Evolutionary conservation across 805 yeast species (phyloP).

Genomic region (Ogataea parapolymorpha): DNA sequence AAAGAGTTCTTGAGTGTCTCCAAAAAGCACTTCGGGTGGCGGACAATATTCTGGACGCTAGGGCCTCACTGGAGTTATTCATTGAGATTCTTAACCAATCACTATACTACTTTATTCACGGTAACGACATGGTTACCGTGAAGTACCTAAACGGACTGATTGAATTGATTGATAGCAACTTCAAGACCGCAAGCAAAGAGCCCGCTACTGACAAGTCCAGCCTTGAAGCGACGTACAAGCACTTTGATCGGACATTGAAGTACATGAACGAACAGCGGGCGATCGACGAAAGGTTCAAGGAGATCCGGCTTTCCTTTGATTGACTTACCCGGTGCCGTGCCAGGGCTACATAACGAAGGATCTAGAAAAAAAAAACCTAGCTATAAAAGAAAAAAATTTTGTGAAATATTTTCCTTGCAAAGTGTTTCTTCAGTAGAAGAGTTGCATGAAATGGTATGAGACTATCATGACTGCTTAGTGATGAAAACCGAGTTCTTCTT

Average conservation of each 20-base stretch:
- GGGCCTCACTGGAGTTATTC: conserved; percentile 73
- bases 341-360: conserved; percentile 9
- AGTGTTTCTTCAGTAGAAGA: conserved; percentile 12
- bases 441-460: conserved; percentile 16
- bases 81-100: conserved; percentile 88
- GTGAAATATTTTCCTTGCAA: conserved; percentile 6
- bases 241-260: conserved; percentile 68
- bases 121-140: conserved; percentile 64
- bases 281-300: conserved; percentile 64
- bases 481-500: conserved; percentile 64
- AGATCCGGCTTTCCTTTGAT: conserved; percentile 33
- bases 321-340: conserved; percentile 5
- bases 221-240: conserved; percentile 41
- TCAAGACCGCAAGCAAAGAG: conserved; percentile 34
- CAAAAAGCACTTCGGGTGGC: conserved; percentile 88
- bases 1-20: conserved; percentile 84
- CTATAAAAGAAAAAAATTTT: conserved; percentile 5
- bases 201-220: conserved; percentile 18
- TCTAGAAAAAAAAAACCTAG: conserved; percentile 3
- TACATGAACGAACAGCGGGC: conserved; percentile 68
- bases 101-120: conserved; percentile 79
- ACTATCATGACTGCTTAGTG: conserved; percentile 18
- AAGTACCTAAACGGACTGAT: conserved; percentile 83
- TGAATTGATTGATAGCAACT: conserved; percentile 69
- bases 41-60: conserved; percentile 85